These are phyloP conservation scores for Mycosphaerella sp. DNA, from an alignment of 2,329 filamentous ascomycete species.

Conservation along the genomic window DNA sequence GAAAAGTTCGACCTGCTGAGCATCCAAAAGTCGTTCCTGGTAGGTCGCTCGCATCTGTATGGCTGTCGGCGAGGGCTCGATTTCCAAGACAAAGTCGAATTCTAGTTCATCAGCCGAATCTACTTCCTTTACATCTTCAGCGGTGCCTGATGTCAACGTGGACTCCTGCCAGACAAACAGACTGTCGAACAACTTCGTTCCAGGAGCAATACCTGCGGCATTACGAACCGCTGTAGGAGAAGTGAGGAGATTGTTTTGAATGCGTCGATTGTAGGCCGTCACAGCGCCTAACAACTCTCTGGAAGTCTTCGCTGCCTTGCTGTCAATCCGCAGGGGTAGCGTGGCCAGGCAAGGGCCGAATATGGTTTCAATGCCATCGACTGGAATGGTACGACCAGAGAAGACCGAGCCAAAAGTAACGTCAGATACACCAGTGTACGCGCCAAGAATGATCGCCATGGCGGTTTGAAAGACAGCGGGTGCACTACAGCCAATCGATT, in stretches of 20 bases:
- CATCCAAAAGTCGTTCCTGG: constrained; percentile 48
- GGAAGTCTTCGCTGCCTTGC: constrained; percentile 47
- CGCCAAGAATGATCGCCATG: constrained; percentile 57
- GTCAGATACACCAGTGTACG: constrained; percentile 59
- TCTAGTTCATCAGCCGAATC: constrained; percentile 66
- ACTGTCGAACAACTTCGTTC: constrained; percentile 62
- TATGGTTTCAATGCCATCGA: constrained; percentile 63
- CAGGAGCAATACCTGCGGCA: constrained; percentile 48
- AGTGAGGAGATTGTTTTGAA: constrained; percentile 57
- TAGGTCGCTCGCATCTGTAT: constrained; percentile 51
- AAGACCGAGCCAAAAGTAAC: constrained; percentile 71
- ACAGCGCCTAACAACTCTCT: constrained; percentile 57
- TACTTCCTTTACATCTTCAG: constrained; percentile 46
- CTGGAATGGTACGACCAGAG: constrained; percentile 69
- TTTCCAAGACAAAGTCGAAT: constrained; percentile 67
- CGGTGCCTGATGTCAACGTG: constrained; percentile 36
- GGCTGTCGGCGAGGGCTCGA: constrained; percentile 55
- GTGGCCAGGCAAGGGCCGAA: constrained; percentile 75
- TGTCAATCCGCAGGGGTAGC: constrained; percentile 62
- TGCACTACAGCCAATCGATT: constrained; percentile 45
- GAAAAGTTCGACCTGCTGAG: constrained; percentile 51
- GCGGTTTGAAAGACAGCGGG: constrained; percentile 73
- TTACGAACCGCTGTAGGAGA: constrained; percentile 65
- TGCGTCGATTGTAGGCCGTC: constrained; percentile 58
- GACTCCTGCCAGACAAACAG: constrained; percentile 83